A percentile compares a stretch with the other conserved stretches of the same genome.
These are phyloP conservation scores for Alternaria brassicae DNA, from an alignment of 2,329 filamentous ascomycete species.

Conservation along the genomic window DNA sequence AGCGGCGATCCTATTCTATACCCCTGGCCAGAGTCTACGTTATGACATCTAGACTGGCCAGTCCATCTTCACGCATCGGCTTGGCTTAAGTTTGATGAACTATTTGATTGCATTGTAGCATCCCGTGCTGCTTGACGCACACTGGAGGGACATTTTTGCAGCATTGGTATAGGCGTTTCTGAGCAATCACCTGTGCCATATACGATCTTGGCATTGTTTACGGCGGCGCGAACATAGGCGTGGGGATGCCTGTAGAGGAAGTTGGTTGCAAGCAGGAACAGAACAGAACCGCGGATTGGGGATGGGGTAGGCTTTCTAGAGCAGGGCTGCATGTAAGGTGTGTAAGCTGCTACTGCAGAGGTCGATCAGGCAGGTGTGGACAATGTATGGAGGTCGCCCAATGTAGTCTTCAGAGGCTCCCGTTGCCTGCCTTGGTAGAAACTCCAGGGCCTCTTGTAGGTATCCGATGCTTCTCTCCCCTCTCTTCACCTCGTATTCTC, in stretches of 20 bases:
- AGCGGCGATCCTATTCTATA: conserved; percentile 23
- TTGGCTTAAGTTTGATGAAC: conserved; percentile 32
- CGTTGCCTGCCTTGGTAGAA: background rate
- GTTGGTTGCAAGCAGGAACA: background rate
- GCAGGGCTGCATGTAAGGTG: background rate
- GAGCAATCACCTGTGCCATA: conserved; percentile 23
- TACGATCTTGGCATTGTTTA: conserved; percentile 18
- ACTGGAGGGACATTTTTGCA: conserved; percentile 7
- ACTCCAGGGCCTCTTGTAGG: background rate
- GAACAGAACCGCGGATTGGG: background rate
- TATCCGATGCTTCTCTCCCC: conserved; percentile 1
- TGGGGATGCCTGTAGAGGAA: background rate
- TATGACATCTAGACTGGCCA: conserved; percentile 18
- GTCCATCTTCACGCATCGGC: conserved; percentile 16
- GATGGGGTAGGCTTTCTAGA: background rate
- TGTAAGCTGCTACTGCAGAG: background rate
- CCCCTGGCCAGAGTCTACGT: conserved; percentile 17
- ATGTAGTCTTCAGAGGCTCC: background rate
- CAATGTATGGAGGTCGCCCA: background rate
- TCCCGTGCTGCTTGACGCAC: background rate
- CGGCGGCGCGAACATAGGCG: conserved; percentile 1
- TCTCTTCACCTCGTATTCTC: background rate
- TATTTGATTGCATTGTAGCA: conserved; percentile 24
- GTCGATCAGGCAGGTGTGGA: background rate
- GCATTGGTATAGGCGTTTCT: conserved; percentile 19